Percentiles rank a stretch among this genome's conserved stretches.
Conservation (phyloP, 306 rosid genomes). For the Pyrus bretschneideri region DNA sequence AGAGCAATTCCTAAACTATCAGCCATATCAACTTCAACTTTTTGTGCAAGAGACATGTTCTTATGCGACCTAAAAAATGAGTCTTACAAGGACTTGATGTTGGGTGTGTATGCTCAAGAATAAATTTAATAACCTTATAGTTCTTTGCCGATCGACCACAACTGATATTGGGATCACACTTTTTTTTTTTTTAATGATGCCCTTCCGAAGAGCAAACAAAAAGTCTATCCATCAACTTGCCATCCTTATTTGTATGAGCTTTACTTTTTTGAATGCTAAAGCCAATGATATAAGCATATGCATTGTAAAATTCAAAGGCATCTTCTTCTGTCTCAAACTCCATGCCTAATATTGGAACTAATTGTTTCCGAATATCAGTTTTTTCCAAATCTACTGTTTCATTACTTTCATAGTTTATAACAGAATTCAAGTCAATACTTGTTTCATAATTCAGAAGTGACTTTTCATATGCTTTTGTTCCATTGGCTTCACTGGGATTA, state of each 20-base stretch:
- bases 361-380: too few relatives aligned
- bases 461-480: too few relatives aligned
- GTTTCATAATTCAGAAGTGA: too few relatives aligned
- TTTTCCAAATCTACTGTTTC: too few relatives aligned
- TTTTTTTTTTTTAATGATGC: neutral
- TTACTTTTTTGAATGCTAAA: neutral
- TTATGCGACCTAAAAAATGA: neutral
- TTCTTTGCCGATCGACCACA: neutral
- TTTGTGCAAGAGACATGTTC: neutral
- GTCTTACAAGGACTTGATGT: neutral
- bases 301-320: neutral
- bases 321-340: neutral
- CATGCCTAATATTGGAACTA: neutral
- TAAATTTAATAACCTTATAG: neutral
- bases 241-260: neutral
- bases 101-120: neutral
- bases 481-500: too few relatives aligned
- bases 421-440: too few relatives aligned
- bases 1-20: neutral
- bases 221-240: neutral
- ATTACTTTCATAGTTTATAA: too few relatives aligned
- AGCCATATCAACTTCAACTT: neutral
- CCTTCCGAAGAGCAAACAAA: conserved; percentile 11
- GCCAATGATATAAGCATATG: neutral
- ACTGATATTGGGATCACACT: neutral